These are phyloP conservation scores for Ganoderma multipileum DNA, from an alignment of 1,284 basidiomycete species.

Conservation along the genomic window DNA sequence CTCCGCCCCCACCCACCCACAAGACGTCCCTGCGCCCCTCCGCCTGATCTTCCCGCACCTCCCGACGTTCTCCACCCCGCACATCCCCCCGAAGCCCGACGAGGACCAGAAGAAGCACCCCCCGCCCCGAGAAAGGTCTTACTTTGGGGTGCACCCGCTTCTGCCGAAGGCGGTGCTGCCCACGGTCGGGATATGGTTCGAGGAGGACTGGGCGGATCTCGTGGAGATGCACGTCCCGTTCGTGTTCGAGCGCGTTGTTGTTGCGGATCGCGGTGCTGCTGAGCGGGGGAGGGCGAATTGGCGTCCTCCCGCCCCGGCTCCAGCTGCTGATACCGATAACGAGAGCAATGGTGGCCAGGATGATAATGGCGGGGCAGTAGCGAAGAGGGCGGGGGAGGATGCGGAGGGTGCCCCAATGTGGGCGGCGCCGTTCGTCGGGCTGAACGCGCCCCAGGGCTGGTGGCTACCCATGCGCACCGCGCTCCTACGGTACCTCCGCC, in stretches of 20 bases:
- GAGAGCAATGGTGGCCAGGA: not conserved
- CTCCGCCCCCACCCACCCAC: constrained; percentile 35
- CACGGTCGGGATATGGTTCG: constrained; percentile 68
- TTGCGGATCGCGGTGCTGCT: constrained; percentile 78
- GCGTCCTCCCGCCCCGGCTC: constrained; percentile 32
- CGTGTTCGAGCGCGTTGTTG: constrained; percentile 76
- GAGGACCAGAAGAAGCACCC: constrained; percentile 39
- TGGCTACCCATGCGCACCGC: constrained; percentile 66
- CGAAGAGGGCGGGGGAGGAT: constrained; percentile 29
- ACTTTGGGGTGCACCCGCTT: constrained; percentile 62
- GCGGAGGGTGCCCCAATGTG: constrained; percentile 45
- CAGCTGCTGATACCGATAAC: constrained; percentile 10
- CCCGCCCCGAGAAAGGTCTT: constrained; percentile 36
- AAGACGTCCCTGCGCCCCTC: constrained; percentile 66
- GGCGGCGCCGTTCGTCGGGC: constrained; percentile 65
- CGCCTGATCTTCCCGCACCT: constrained; percentile 78
- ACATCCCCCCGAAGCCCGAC: constrained; percentile 32
- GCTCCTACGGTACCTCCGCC: constrained; percentile 35
- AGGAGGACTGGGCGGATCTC: constrained; percentile 81
- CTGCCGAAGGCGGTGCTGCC: constrained; percentile 77
- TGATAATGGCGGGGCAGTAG: not conserved
- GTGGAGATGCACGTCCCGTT: constrained; percentile 71
- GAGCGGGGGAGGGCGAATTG: constrained; percentile 48
- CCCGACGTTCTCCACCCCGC: constrained; percentile 58
- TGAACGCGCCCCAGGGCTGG: constrained; percentile 67